Evolutionary conservation across 352 stramenopile genomes (phyloP), one percentile per base, ranked within the genome.

Genomic region (Phytophthora foliorum): DNA sequence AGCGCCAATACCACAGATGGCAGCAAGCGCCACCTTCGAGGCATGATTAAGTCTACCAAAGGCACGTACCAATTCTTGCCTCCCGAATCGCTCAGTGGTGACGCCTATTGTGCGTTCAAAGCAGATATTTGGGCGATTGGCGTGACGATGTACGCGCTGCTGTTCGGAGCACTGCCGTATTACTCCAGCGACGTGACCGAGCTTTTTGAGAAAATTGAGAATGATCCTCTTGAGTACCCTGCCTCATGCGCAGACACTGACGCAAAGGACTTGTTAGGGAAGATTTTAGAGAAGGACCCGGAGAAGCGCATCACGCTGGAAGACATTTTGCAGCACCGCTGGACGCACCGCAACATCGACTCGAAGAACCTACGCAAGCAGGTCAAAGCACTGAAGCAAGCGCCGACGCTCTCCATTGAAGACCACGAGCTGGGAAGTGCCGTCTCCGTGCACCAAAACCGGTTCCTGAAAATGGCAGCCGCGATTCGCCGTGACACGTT

Each of bases 51-150:
- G 50, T 86, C 78, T 7, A 92, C 84, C 6, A 91, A 92, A 70
- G 86, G 84, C 4, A 94, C 86, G 34, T 94, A 92, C 52, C 81
- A 91, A 68, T 94, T 94, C 31, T 50, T 94, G 21, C 74, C 86
- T 10, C 86, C 84, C 0, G 86, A 94, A 62, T 82, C 84, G 6
- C 69, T 94, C 22, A 88, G 62, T 44, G 84, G 82, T 22, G 81
- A 85, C 19, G 74, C 75, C 39, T 97, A 94, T 52, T 83, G 83
- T 49, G 92, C 90, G 1, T 95, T 88, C 54, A 89, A 94, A 39
- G 92, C 90, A 2, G 93, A 98, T 60, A 86, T 98, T 36, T 98
- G 94, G 93, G 88, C 87, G 22, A 92, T 97, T 36, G 94, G 94
- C 10, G 90, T 98, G 24, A 96, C 97, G 6, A 76, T 98, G 45